Evolutionary conservation across 345 rosid genomes (phyloP), one percentile per base, ranked within the genome.

Genomic region (Pistacia atlantica): DNA sequence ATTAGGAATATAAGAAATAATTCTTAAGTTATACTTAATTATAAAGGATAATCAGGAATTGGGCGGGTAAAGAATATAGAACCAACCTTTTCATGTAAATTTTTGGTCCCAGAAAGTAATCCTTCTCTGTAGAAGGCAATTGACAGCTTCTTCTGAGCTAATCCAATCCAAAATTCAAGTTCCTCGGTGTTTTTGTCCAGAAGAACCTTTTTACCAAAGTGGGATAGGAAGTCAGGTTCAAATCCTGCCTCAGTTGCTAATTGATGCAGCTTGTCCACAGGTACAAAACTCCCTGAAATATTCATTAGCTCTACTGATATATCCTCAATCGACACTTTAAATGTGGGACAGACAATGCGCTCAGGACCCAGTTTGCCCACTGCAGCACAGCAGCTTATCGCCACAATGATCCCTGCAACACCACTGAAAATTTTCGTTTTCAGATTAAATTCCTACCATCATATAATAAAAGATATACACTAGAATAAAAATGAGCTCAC

Each of bases 141-240:
- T 20, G 86, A 84, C 10, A 91, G 91, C 78, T 85, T 91, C 73
- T 79, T 76, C 68, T 81, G 91, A 76, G 95, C 91, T 78, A 91
- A 79, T 28, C 95, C 93, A 58, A 89, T 88, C 93, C 91, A 91
- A 72, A 91, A 89, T 77, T 91, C 93, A 64, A 89, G 80, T 71
- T 91, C 93, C 62, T 89, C 93, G 42, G 64, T 68, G n/a, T 77
- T 77, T 75, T 89, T 72, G 72, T 83, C 69, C 48, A 86, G 88
- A 11, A 87, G 72, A 73, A 86, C 65, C 65, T 84, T 88, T 55
- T 75, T 77, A 66, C 95, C 95, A 80, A 89, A 88, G 77, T 86
- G 88, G 22, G 67, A 80, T 67, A 91, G 85, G 80, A 91, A 89
- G 69, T 87, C 79, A 33, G 17, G 79, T 77, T 91, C 91, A 77